A percentile compares a stretch with the other conserved stretches of the same genome.
Evolutionary conservation across 139 green algal genomes (phyloP).

Genomic region (Picochlorum sp.): DNA sequence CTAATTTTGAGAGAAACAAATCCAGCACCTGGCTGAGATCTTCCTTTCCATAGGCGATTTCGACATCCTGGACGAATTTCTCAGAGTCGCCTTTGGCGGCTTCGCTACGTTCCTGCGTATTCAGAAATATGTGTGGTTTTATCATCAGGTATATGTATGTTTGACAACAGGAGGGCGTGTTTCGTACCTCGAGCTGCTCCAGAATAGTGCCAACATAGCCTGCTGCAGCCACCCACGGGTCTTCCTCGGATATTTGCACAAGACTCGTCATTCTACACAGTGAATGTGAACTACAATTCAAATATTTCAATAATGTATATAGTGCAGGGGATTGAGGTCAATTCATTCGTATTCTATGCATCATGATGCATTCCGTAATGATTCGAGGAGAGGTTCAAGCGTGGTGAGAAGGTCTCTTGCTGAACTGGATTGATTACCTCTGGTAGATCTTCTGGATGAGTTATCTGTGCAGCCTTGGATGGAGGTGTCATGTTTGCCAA

Average conservation of each 20-base stretch:
- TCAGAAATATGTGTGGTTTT: neutral
- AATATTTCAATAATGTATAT: too few relatives aligned
- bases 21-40: constrained; percentile 30
- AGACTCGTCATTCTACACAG: constrained; percentile 17
- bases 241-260: constrained; percentile 44
- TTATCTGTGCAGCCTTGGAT: constrained; percentile 20
- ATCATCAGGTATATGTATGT: neutral
- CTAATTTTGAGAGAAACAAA: constrained; percentile 24
- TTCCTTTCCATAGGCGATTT: constrained; percentile 21
- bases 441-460: too few relatives aligned
- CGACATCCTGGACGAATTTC: constrained; percentile 23
- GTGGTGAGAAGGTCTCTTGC: too few relatives aligned
- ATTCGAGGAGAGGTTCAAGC: too few relatives aligned
- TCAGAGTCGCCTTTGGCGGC: constrained; percentile 19
- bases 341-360: too few relatives aligned
- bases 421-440: too few relatives aligned
- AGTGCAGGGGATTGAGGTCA: too few relatives aligned
- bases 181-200: constrained; percentile 23
- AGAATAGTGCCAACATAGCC: constrained; percentile 28
- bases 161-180: neutral
- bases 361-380: too few relatives aligned
- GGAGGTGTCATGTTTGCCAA: constrained; percentile 20
- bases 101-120: constrained; percentile 1
- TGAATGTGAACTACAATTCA: neutral
- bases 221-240: constrained; percentile 35